These are phyloP conservation scores for Cytospora mali DNA, from an alignment of 2,329 filamentous ascomycete genomes.

Conservation along the genomic window DNA sequence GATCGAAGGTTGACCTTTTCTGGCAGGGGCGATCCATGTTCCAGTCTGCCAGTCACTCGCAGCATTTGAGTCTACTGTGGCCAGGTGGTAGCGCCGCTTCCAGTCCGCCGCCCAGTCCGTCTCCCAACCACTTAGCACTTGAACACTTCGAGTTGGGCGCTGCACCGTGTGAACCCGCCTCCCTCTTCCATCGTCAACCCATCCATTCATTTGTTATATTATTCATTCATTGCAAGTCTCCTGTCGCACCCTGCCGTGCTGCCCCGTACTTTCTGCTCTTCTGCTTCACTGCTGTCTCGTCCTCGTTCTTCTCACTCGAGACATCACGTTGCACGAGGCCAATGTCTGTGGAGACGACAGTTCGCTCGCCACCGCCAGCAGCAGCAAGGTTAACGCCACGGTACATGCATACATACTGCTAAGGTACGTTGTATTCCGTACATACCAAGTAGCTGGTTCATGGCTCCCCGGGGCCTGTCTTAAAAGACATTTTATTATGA, in stretches of 20 bases:
- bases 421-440: not conserved
- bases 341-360: not conserved
- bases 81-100: not conserved
- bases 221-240: not conserved
- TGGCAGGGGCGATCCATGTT: slow-evolving; percentile 1
- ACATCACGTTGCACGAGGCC: not conserved
- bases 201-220: not conserved
- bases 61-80: not conserved
- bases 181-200: not conserved
- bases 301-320: not conserved
- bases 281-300: not conserved
- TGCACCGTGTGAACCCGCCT: not conserved
- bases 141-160: not conserved
- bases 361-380: not conserved
- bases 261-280: not conserved
- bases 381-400: slow-evolving; percentile 1
- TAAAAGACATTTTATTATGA: not conserved
- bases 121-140: slow-evolving; percentile 1
- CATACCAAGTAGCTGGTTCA: not conserved
- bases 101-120: not conserved
- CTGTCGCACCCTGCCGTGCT: not conserved
- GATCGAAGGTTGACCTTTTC: not conserved
- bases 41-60: not conserved
- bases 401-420: not conserved
- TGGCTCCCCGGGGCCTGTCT: not conserved